Base-by-base conservation (phyloP, 2,329 filamentous ascomycete genomes). In the Onygena corvina region DNA sequence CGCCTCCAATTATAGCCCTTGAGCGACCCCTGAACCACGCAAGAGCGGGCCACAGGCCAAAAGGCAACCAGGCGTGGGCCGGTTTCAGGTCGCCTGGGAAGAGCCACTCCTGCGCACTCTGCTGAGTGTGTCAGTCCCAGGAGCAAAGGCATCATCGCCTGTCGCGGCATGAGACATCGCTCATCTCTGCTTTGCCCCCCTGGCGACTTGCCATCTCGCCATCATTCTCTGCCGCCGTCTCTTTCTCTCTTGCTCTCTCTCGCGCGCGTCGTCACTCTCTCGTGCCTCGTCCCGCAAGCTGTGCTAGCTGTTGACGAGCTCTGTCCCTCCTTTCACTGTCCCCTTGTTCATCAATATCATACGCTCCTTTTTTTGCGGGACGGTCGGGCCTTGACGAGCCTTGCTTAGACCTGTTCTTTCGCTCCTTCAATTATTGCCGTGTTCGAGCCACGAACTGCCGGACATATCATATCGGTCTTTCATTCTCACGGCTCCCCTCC, bases 211-310 rank as follows among this genome's bases (percentile, higher is more conserved):
- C 36, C 44, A n/a, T 40, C 46, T 46, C 52, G 18, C 27, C n/a
- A n/a, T n/a, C n/a, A n/a, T n/a, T 48, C 45, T 27, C 34, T 50
- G 27, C 36, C 9, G 36, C 14, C 11, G n/a, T 12, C 25, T 35
- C 14, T 47, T 27, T 36, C 45, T 48, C 35, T 33, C 38, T 35
- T 34, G 48, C 27, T 50, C 48, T 46, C 33, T 51, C 45, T 31
- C 40, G 25, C 27, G 33, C 38, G 36, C 35, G 11, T 31, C 51
- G 5, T 57, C 52, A 46, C 38, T 53, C 52, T 52, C 51, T 51
- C 48, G 51, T 29, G 30, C 35, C 29, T 18, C 40, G 34, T 42
- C 25, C 20, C 14, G 36, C 36, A 42, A 25, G 21, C 36, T 42
- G 36, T 42, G 36, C 36, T 14, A 23, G 14, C 14, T 3, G 7